Percentiles rank a stretch among this genome's conserved stretches.
Evolutionary conservation across 2,329 filamentous ascomycete species (phyloP).

Genomic region (Cytospora leucostoma): DNA sequence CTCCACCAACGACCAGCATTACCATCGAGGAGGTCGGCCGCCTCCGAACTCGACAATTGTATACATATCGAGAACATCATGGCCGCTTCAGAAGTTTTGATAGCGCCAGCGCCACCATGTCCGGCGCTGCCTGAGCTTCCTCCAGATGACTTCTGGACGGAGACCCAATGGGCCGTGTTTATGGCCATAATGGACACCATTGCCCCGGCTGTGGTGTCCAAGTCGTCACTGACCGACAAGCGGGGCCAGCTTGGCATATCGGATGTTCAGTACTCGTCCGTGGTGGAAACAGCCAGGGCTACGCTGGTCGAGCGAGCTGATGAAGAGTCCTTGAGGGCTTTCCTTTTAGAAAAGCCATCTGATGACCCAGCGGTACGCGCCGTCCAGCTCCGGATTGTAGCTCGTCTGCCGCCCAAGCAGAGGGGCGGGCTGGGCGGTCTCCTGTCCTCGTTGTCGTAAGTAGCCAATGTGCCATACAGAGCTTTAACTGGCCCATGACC

Average conservation of each 20-base stretch:
- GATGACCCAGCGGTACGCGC: constrained; percentile 55
- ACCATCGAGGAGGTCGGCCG: neutral
- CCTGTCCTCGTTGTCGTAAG: constrained; percentile 46
- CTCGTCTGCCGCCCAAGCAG: constrained; percentile 37
- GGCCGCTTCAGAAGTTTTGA: constrained; percentile 12
- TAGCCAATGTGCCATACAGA: neutral
- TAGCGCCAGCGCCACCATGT: constrained; percentile 28
- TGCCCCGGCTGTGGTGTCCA: constrained; percentile 58
- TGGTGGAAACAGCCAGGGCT: constrained; percentile 43
- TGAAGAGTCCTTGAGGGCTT: constrained; percentile 50
- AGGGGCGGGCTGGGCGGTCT: constrained; percentile 43
- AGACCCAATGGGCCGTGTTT: constrained; percentile 56
- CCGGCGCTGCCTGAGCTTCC: constrained; percentile 34
- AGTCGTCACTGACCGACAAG: constrained; percentile 42
- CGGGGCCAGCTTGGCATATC: constrained; percentile 48
- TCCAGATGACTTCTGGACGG: constrained; percentile 43
- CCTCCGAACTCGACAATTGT: neutral
- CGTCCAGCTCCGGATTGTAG: constrained; percentile 48
- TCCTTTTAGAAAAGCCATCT: constrained; percentile 54
- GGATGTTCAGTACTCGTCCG: constrained; percentile 51
- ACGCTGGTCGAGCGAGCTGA: constrained; percentile 43
- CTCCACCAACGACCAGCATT: neutral
- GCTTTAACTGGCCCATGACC: too few species aligned
- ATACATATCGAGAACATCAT: constrained; percentile 5
- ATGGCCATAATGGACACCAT: constrained; percentile 59